These are phyloP conservation scores for Nothophytophthora sp. DNA, from an alignment of 352 stramenopile genomes.

Conservation along the genomic window DNA sequence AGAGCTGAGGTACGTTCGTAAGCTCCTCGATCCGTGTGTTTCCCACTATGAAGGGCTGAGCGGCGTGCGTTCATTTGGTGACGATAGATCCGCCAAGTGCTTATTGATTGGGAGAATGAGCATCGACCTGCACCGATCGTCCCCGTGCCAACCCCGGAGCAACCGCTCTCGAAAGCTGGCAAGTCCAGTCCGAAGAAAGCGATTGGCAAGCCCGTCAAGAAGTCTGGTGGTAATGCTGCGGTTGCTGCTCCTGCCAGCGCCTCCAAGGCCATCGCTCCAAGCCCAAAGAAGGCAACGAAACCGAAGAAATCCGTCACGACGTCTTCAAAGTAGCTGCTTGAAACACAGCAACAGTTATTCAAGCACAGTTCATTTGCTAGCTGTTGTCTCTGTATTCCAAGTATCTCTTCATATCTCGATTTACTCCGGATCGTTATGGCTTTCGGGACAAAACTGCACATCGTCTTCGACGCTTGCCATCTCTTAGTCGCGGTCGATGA, in stretches of 20 bases:
- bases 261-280: slow-evolving; percentile 4
- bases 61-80: background rate
- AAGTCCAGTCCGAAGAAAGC: slow-evolving; percentile 26
- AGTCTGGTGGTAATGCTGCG: background rate
- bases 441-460: slow-evolving; percentile 8
- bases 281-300: slow-evolving; percentile 10
- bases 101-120: slow-evolving; percentile 71
- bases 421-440: slow-evolving; percentile 5
- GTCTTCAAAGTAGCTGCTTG: slow-evolving; percentile 7
- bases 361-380: too few species aligned
- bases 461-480: background rate
- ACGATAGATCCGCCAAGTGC: slow-evolving; percentile 58
- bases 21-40: background rate
- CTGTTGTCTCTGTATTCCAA: too few species aligned
- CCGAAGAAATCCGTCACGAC: slow-evolving; percentile 13
- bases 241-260: slow-evolving; percentile 7
- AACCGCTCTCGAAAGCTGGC: slow-evolving; percentile 8
- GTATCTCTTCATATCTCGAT: slow-evolving; percentile 1
- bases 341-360: too few species aligned
- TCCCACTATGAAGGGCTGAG: background rate
- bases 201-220: slow-evolving; percentile 12
- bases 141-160: background rate
- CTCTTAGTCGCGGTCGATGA: slow-evolving; percentile 84
- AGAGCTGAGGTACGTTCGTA: slow-evolving; percentile 50
- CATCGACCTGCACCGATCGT: slow-evolving; percentile 23